Percentiles rank a stretch among this genome's conserved stretches.
Conservation (phyloP, 1,284 basidiomycete genomes). For the Inonotus obliquus region DNA sequence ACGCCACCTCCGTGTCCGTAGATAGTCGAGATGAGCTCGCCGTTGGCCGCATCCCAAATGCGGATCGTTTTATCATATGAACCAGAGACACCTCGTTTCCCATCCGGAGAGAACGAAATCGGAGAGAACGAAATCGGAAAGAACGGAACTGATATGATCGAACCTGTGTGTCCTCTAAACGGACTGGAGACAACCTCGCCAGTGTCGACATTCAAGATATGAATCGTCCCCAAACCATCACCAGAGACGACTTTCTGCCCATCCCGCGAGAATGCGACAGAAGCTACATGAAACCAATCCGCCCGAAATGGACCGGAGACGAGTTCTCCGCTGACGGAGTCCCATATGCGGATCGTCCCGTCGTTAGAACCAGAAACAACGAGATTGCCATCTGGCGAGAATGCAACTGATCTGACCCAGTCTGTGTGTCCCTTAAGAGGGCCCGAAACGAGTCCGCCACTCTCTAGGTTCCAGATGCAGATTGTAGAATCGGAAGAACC, state of each 20-base stretch:
- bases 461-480: not conserved
- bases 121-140: no score
- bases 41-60: not conserved
- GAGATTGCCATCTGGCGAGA: conserved; percentile 30
- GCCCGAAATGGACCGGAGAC: conserved; percentile 28
- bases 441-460: conserved; percentile 27
- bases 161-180: conserved; percentile 3
- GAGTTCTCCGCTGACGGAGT: conserved; percentile 17
- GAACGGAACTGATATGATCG: conserved; percentile 13
- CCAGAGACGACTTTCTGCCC: conserved; percentile 16
- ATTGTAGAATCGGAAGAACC: not conserved
- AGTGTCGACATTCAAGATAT: conserved; percentile 83
- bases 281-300: conserved; percentile 38
- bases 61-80: not conserved
- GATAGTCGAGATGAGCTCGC: not conserved
- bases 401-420: conserved; percentile 39
- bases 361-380: conserved; percentile 43
- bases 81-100: conserved; percentile 1
- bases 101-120: conserved; percentile 13
- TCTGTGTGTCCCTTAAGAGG: conserved; percentile 32
- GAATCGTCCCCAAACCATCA: conserved; percentile 81
- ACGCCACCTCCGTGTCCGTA: conserved; percentile 14
- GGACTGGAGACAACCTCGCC: not conserved
- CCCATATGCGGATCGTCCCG: conserved; percentile 91
- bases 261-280: conserved; percentile 37